A percentile compares a stretch with the other conserved stretches of the same genome.
phyloP scores from a whole-genome alignment of 441 rosid genomes.

The Populus hybrid region DNA sequence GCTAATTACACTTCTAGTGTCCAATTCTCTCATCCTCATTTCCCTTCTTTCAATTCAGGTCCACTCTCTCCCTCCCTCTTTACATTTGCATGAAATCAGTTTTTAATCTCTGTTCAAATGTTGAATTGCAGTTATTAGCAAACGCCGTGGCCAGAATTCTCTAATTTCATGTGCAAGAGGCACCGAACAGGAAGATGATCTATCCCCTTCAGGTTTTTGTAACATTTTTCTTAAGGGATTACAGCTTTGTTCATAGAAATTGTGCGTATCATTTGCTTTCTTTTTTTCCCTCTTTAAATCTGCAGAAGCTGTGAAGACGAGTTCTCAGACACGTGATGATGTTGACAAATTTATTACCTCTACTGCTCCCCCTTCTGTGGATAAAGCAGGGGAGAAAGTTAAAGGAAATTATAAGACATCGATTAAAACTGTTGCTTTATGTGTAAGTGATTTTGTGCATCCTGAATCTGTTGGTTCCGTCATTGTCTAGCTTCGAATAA shows the following conservation, averaged over 20 bases:
- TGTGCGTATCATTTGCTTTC: not conserved
- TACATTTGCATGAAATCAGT: not conserved
- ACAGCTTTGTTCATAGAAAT: not conserved
- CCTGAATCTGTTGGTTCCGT: slow-evolving; percentile 1
- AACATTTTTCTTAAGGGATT: not conserved
- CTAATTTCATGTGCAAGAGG: slow-evolving; percentile 42
- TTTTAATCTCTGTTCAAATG: not conserved
- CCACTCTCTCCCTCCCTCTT: not conserved
- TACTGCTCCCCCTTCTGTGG: slow-evolving; percentile 22
- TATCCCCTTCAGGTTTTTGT: slow-evolving; percentile 48
- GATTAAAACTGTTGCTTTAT: slow-evolving; percentile 68
- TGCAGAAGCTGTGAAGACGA: slow-evolving; percentile 45
- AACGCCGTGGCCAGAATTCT: slow-evolving; percentile 23
- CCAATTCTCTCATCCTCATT: slow-evolving; percentile 31
- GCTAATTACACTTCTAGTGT: slow-evolving; percentile 26
- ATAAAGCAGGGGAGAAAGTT: slow-evolving; percentile 27
- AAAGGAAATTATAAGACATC: slow-evolving; percentile 47
- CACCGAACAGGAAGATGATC: slow-evolving; percentile 50
- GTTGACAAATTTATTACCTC: slow-evolving; percentile 19
- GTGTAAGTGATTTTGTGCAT: slow-evolving; percentile 45
- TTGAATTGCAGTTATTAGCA: slow-evolving; percentile 31
- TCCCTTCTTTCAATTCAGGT: slow-evolving; percentile 39
- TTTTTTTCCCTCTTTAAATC: not conserved
- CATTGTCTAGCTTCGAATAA: slow-evolving; percentile 13
- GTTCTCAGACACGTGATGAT: slow-evolving; percentile 30